Percentiles rank a stretch among this genome's conserved stretches.
phyloP scores from a whole-genome alignment of 2,329 filamentous ascomycete species.

The Thielaviopsis musarum region DNA sequence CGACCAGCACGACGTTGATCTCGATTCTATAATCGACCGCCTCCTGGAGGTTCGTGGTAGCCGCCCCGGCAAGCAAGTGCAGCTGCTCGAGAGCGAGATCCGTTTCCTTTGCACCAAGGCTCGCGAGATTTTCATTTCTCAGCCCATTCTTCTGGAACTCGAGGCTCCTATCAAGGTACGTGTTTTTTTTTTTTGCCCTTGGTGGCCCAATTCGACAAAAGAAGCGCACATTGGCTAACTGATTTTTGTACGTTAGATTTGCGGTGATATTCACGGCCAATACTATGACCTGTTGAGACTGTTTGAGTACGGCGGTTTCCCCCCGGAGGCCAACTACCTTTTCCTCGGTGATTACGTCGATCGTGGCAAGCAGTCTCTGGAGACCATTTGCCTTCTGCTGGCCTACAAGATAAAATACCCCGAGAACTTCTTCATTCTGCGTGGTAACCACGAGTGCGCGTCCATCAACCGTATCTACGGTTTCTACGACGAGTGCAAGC shows the following conservation, averaged over 20 bases:
- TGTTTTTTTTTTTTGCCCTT: constrained; percentile 6
- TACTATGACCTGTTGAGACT: constrained; percentile 95
- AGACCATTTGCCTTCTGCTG: constrained; percentile 91
- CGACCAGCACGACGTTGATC: constrained; percentile 74
- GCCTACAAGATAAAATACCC: constrained; percentile 99
- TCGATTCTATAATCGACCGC: constrained; percentile 98
- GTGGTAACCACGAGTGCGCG: constrained; percentile 97
- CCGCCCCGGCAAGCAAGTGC: constrained; percentile 95
- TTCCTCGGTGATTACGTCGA: constrained; percentile 99
- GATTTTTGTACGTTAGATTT: constrained; percentile 48
- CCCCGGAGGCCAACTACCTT: constrained; percentile 96
- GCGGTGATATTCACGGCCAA: constrained; percentile 97
- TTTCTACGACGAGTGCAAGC: constrained; percentile 99
- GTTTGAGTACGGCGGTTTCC: constrained; percentile 97
- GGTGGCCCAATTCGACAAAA: not conserved
- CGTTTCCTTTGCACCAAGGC: constrained; percentile 96
- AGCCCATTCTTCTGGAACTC: constrained; percentile 92
- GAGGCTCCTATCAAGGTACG: constrained; percentile 97
- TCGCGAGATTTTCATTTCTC: constrained; percentile 97
- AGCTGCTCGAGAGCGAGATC: constrained; percentile 91
- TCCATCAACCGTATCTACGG: constrained; percentile 98
- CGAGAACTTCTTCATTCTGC: constrained; percentile 98
- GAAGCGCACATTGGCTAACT: constrained; percentile 11
- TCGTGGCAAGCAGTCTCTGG: constrained; percentile 95
- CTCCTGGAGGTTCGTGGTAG: constrained; percentile 94